Evolutionary conservation across 345 rosid genomes (phyloP), one percentile per base, ranked within the genome.

Genomic region (Nephelium lappaceum): DNA sequence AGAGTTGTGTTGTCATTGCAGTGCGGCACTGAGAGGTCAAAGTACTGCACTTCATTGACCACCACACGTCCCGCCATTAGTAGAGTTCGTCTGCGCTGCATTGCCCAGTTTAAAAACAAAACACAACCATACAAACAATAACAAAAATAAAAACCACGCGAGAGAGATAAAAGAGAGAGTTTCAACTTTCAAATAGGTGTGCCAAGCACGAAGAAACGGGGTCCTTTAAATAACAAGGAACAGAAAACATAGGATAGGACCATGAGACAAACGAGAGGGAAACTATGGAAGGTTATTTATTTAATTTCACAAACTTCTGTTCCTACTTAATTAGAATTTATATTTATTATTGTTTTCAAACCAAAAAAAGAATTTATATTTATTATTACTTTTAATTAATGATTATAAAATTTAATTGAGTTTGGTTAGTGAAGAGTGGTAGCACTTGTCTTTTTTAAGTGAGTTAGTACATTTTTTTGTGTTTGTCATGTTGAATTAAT

Each of bases 181-280:
- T 10, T 0, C 9, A 65, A 3, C 15, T 1, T 31, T 31, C 36
- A 31, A 31, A 31, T 31, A 4, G 36, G 36, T 31, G 36, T 31
- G 36, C 36, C 36, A 31, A 31, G 36, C 36, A 31, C 36, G 36
- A 2, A 47, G 7, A 12, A n/a, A 61, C 24, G 38, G 60, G 60
- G 39, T 0, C 43, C 18, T 53, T 53, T 7, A 2, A 16, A 45
- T 45, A 45, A 45, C 36, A 31, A 4, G 36, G 3, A 31, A 3
- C 36, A 31, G 36, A 31, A 31, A 31, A 31, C 36, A 31, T 31
- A 31, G 36, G 36, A 27, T 19, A 0, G 74, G 72, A 39, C 51
- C 51, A 23, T 55, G 67, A 21, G 71, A 5, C 67, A 69, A 77
- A 69, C 41, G 75, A 71, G 76, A 78, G 81, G 76, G 76, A 78